Evolutionary conservation across 1,284 basidiomycete species (phyloP), one percentile per base, ranked within the genome.

Genomic region (Lentinula novae-zelandiae): DNA sequence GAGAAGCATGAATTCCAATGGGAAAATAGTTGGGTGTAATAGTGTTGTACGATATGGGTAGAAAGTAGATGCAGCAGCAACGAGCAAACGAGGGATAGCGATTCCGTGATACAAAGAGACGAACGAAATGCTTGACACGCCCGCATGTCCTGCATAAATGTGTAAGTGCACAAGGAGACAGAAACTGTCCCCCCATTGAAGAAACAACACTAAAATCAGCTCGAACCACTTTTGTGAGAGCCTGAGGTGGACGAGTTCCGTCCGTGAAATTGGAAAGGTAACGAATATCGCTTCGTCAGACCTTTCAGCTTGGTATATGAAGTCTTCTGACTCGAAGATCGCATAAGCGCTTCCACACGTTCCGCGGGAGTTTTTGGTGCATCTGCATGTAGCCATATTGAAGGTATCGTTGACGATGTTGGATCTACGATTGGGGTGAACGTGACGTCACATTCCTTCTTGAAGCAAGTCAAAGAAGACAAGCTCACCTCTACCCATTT

Each of bases 281-380:
- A 69, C 1, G 79, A 79, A 66, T 81, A 81, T 17, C 78, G 73
- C 61, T 79, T 79, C 20, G 78, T 79, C 55, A 78, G 69, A 13
- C 71, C 72, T 50, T 74, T 76, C 12, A 80, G 64, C 60, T 71
- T 75, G 54, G 70, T 62, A 36, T 71, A 69, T 3, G 68, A 67
- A 63, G 22, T 46, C 39, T 53, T 60, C 52, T 57, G 40, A 22
- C 61, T 22, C 49, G 66, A 64, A 31, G 67, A 60, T 59, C 64
- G 62, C 13, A 69, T 66, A 53, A 73, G 62, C 22, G 70, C 69
- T 42, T 72, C 69, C 17, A 72, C 70, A 17, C 72, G 70, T 57
- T 75, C 71, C 15, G 70, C 62, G 34, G 71, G 68, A 8, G 72
- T 67, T 60, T 74, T 74, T 0, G 71, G 72, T 5, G 70, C 64